Conservation (phyloP, 176 grass and related monocot genomes). For the Triticum dicoccoides region DNA sequence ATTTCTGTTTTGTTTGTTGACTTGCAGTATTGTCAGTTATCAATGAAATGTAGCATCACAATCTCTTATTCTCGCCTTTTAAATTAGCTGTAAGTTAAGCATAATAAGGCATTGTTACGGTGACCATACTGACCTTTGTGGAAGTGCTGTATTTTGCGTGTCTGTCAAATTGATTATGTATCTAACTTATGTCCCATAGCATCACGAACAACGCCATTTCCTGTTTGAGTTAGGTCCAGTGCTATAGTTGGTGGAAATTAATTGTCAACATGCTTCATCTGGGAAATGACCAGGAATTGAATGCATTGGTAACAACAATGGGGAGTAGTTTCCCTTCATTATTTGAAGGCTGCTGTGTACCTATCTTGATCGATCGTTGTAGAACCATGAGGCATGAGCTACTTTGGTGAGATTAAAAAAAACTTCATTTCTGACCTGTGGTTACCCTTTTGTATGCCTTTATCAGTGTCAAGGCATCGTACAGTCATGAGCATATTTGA, state of each 20-base stretch:
- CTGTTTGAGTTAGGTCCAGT: background rate
- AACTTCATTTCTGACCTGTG: background rate
- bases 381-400: background rate
- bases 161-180: background rate
- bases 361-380: background rate
- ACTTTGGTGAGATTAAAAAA: background rate
- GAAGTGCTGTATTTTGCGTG: background rate
- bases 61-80: background rate
- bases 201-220: background rate
- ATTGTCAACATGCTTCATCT: background rate
- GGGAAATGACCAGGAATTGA: background rate
- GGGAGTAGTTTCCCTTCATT: background rate
- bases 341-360: background rate
- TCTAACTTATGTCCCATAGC: background rate
- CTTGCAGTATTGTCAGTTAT: background rate
- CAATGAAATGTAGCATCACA: background rate
- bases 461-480: slow-evolving; percentile 87
- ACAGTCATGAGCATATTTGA: slow-evolving; percentile 85
- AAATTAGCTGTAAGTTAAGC: background rate
- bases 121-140: background rate
- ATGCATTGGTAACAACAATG: background rate
- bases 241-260: background rate
- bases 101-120: background rate
- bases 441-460: background rate
- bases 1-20: background rate